Percentiles rank a stretch among this genome's conserved stretches.
Conservation (phyloP, 139 green algal species). For the Pycnococcus provasolii region DNA sequence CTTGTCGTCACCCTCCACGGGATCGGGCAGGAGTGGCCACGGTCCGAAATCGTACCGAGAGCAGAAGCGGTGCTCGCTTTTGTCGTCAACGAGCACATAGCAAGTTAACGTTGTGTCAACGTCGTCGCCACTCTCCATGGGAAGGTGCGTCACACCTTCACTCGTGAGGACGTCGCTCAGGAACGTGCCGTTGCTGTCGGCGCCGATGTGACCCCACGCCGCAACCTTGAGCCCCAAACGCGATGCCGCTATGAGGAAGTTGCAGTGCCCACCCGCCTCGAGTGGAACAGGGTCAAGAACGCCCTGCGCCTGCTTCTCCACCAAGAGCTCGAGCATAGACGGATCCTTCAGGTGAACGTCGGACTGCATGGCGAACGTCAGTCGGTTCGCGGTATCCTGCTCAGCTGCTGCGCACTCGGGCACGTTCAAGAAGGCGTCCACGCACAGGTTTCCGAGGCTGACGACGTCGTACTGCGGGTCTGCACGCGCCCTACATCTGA, state of each 20-base stretch:
- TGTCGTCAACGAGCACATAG: slow-evolving; percentile 72
- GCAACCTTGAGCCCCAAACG: slow-evolving; percentile 62
- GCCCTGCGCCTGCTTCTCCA: neutral
- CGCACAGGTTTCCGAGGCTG: slow-evolving; percentile 68
- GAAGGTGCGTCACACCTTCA: slow-evolving; percentile 37
- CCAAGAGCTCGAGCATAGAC: neutral
- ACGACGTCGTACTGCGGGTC: slow-evolving; percentile 44
- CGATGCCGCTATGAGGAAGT: slow-evolving; percentile 81
- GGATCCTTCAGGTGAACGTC: neutral
- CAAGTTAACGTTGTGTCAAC: slow-evolving; percentile 67
- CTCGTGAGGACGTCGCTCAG: slow-evolving; percentile 47
- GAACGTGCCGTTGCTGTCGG: slow-evolving; percentile 72
- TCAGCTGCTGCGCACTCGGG: slow-evolving; percentile 41
- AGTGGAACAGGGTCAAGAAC: slow-evolving; percentile 19
- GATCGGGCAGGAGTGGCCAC: slow-evolving; percentile 67
- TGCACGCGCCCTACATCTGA: no score
- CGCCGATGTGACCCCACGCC: slow-evolving; percentile 60
- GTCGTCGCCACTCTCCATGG: slow-evolving; percentile 31
- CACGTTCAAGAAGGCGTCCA: slow-evolving; percentile 57
- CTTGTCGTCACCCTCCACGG: slow-evolving; percentile 4
- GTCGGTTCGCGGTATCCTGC: slow-evolving; percentile 24
- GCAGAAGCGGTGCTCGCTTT: slow-evolving; percentile 29
- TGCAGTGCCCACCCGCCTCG: slow-evolving; percentile 74
- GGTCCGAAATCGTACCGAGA: slow-evolving; percentile 79
- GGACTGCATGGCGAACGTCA: neutral